phyloP scores from a whole-genome alignment of 768 basidiomycete genomes.

The Hericium erinaceus region DNA sequence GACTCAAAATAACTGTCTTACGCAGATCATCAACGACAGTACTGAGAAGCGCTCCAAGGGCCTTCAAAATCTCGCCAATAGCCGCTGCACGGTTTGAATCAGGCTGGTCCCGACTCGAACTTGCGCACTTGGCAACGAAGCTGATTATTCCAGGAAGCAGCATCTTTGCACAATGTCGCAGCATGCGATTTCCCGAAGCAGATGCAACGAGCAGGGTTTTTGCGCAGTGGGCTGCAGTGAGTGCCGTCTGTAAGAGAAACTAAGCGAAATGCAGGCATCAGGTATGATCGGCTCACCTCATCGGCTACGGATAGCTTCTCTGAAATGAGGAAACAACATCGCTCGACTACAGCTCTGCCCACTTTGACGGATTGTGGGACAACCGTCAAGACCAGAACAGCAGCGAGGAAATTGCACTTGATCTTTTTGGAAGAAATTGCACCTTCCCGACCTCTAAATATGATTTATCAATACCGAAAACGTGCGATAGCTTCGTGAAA shows the following conservation, averaged over 20 bases:
- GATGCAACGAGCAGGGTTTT: conserved; percentile 77
- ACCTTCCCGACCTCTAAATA: conserved; percentile 67
- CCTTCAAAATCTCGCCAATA: conserved; percentile 74
- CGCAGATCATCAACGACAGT: conserved; percentile 11
- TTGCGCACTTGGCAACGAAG: conserved; percentile 60
- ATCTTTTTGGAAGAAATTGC: conserved; percentile 69
- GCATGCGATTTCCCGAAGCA: conserved; percentile 48
- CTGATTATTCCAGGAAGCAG: conserved; percentile 79
- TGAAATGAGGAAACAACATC: conserved; percentile 74
- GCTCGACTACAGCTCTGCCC: conserved; percentile 70
- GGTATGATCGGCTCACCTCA: conserved; percentile 39
- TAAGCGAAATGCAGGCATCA: not conserved
- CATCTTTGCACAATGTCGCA: conserved; percentile 63
- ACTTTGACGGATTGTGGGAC: conserved; percentile 59
- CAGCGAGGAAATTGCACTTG: conserved; percentile 83
- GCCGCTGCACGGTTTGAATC: conserved; percentile 29
- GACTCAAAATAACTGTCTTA: conserved; percentile 1
- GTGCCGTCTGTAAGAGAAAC: conserved; percentile 42
- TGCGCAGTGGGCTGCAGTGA: conserved; percentile 87
- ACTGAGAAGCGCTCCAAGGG: conserved; percentile 33
- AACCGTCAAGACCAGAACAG: conserved; percentile 78
- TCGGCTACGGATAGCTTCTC: conserved; percentile 65
- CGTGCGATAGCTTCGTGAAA: not conserved
- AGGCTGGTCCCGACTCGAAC: too few relatives aligned
- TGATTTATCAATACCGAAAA: not conserved